Conservation (phyloP, 345 rosid species). For the Euphorbia tirucalli region DNA sequence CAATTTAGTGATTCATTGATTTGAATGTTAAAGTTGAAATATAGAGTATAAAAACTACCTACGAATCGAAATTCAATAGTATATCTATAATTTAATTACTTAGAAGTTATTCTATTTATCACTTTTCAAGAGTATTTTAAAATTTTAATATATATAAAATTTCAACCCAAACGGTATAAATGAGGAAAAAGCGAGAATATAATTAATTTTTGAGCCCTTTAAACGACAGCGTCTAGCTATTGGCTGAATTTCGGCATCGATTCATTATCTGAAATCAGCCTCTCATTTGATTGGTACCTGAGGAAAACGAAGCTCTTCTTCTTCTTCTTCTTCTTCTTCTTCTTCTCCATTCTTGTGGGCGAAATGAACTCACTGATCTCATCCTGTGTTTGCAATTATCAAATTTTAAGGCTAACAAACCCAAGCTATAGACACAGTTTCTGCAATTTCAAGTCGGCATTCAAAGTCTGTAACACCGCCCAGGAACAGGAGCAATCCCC, state of each 20-base stretch:
- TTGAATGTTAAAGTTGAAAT: too few relatives aligned
- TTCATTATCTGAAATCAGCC: background rate
- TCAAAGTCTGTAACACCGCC: conserved; percentile 38
- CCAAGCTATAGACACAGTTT: background rate
- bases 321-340: background rate
- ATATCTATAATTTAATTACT: too few relatives aligned
- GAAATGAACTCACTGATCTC: conserved; percentile 45
- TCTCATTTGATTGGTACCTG: background rate
- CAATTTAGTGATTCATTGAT: too few relatives aligned
- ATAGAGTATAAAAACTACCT: too few relatives aligned
- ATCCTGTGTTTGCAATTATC: conserved; percentile 36
- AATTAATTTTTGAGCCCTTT: too few relatives aligned
- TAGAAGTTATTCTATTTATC: too few relatives aligned
- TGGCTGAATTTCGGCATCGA: background rate
- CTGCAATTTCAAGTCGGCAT: conserved; percentile 18
- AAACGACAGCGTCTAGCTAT: background rate
- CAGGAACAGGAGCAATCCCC: conserved; percentile 46
- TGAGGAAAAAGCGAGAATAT: too few relatives aligned
- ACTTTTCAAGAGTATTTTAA: too few relatives aligned
- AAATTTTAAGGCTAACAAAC: conserved; percentile 22
- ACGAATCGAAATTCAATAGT: too few relatives aligned
- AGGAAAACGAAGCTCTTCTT: background rate
- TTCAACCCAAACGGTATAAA: too few relatives aligned
- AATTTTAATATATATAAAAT: too few relatives aligned
- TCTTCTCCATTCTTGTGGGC: too few relatives aligned